These are phyloP conservation scores for Heimioporus retisporus DNA, from an alignment of 1,284 basidiomycete genomes.

Conservation along the genomic window DNA sequence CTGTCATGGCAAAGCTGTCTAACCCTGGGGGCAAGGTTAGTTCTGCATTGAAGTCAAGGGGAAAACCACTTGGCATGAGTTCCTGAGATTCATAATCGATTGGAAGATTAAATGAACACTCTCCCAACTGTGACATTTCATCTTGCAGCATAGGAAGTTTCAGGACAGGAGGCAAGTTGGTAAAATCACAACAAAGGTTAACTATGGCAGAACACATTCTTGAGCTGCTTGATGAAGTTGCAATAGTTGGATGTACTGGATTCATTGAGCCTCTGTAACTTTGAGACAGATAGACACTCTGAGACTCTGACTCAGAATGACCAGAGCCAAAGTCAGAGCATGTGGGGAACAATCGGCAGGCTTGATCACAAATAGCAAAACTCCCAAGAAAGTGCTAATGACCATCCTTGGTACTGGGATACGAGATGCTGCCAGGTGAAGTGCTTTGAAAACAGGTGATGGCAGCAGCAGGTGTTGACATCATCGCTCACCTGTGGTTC, in stretches of 20 bases:
- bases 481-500: slow-evolving; percentile 63
- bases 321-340: slow-evolving; percentile 61
- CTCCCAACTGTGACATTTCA: slow-evolving; percentile 35
- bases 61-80: slow-evolving; percentile 26
- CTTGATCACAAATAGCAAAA: slow-evolving; percentile 24
- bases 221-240: slow-evolving; percentile 87
- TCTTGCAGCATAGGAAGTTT: slow-evolving; percentile 36
- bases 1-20: slow-evolving; percentile 26
- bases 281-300: slow-evolving; percentile 52
- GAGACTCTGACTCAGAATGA: slow-evolving; percentile 42
- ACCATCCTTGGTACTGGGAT: slow-evolving; percentile 26
- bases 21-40: slow-evolving; percentile 30
- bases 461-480: slow-evolving; percentile 62
- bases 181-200: slow-evolving; percentile 61
- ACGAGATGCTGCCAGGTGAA: slow-evolving; percentile 58
- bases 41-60: slow-evolving; percentile 32
- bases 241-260: slow-evolving; percentile 72
- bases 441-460: slow-evolving; percentile 66
- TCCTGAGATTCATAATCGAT: slow-evolving; percentile 29
- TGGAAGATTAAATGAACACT: slow-evolving; percentile 33
- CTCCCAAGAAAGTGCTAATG: slow-evolving; percentile 13
- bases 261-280: slow-evolving; percentile 76
- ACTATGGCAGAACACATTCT: slow-evolving; percentile 79
- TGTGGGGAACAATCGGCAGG: slow-evolving; percentile 49
- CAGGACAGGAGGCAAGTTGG: slow-evolving; percentile 57